Percentiles rank a stretch among this genome's conserved stretches.
Conservation (phyloP, 2,329 filamentous ascomycete species). For the Alternaria incomplexa region DNA sequence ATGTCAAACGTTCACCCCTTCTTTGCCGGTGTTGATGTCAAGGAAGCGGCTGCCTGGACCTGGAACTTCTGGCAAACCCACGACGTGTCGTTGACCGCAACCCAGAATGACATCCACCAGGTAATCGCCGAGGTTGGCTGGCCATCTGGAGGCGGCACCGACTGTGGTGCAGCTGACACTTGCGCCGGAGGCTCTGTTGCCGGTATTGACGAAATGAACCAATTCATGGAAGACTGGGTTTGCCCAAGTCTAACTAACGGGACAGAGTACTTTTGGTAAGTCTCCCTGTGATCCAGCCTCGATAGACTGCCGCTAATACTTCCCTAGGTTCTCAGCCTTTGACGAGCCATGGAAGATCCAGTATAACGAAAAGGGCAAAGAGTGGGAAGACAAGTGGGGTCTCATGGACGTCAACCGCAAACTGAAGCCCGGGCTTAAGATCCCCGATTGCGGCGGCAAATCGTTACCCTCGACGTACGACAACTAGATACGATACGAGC, state of each 20-base stretch:
- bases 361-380: constrained; percentile 69
- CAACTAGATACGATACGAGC: background rate
- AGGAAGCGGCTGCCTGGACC: constrained; percentile 78
- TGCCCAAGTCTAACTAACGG: constrained; percentile 80
- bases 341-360: constrained; percentile 93
- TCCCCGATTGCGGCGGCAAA: constrained; percentile 84
- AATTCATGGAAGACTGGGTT: constrained; percentile 85
- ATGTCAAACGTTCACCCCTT: constrained; percentile 99
- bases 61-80: constrained; percentile 78
- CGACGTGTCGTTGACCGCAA: constrained; percentile 67
- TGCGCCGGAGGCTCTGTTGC: constrained; percentile 77
- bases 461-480: constrained; percentile 42
- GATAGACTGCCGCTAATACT: constrained; percentile 8
- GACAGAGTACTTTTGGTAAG: constrained; percentile 91
- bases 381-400: constrained; percentile 97
- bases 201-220: constrained; percentile 79
- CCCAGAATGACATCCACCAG: constrained; percentile 62
- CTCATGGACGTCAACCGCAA: constrained; percentile 85
- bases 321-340: constrained; percentile 80
- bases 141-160: constrained; percentile 81
- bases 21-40: constrained; percentile 78
- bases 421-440: constrained; percentile 81
- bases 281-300: background rate
- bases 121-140: constrained; percentile 92
- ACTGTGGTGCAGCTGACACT: constrained; percentile 66